These are phyloP conservation scores for Stipa capillata DNA, from an alignment of 176 grass and related monocot species.

Conservation along the genomic window DNA sequence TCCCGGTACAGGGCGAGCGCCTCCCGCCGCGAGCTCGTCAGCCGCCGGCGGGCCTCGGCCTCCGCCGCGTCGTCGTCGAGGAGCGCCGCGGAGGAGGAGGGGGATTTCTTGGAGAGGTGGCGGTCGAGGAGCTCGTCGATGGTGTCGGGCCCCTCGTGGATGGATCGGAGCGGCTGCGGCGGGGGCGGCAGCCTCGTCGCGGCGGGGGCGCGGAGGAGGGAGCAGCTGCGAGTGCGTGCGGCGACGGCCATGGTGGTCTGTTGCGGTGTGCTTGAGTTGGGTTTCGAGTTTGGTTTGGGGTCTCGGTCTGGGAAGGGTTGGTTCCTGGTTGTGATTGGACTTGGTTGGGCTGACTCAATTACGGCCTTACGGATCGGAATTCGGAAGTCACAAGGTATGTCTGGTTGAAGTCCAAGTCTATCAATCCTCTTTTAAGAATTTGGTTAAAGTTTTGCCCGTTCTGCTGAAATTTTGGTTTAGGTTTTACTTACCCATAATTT, in stretches of 20 bases:
- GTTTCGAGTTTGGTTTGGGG: background rate
- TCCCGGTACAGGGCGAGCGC: constrained; percentile 71
- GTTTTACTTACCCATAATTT: too few relatives aligned
- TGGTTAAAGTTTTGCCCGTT: too few relatives aligned
- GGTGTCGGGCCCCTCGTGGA: constrained; percentile 91
- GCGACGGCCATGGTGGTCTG: background rate
- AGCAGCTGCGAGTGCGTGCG: background rate
- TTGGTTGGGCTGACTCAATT: background rate
- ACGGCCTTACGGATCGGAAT: too few relatives aligned
- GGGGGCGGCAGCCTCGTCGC: background rate
- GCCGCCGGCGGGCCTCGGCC: constrained; percentile 32
- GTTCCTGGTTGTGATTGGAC: too few relatives aligned
- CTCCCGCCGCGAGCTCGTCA: constrained; percentile 68
- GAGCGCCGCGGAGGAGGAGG: background rate
- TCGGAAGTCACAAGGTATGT: too few relatives aligned
- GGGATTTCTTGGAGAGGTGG: constrained; percentile 60
- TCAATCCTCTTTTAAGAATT: too few relatives aligned
- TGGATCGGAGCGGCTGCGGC: constrained; percentile 1
- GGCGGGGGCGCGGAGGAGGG: constrained; percentile 3
- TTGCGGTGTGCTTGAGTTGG: background rate
- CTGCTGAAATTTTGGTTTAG: too few relatives aligned
- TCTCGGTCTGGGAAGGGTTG: background rate
- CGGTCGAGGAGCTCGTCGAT: constrained; percentile 91
- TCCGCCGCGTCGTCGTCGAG: constrained; percentile 38
- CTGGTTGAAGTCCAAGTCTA: too few relatives aligned